These are phyloP conservation scores for Coemansia aciculifera DNA, from an alignment of 192 early-diverging fungal species.

Conservation along the genomic window DNA sequence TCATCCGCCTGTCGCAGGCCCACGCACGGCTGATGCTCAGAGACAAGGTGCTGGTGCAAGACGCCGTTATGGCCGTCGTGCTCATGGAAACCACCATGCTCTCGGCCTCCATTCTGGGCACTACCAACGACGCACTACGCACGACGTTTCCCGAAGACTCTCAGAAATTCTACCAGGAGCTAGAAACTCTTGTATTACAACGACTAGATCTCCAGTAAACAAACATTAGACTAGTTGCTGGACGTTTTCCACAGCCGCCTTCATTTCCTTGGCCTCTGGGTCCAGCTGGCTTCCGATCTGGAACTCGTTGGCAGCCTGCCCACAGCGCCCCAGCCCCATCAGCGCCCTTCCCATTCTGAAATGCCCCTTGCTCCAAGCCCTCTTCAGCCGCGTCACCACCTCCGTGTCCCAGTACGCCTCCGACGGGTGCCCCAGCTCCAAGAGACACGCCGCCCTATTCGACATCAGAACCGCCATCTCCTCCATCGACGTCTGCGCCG, in stretches of 20 bases:
- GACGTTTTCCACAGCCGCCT: slow-evolving; percentile 71
- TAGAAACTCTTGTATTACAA: slow-evolving; percentile 44
- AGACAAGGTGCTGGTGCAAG: slow-evolving; percentile 57
- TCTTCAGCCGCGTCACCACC: slow-evolving; percentile 65
- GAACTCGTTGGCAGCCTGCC: slow-evolving; percentile 81
- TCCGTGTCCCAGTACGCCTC: slow-evolving; percentile 74
- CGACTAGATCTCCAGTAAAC: slow-evolving; percentile 45
- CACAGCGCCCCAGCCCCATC: slow-evolving; percentile 73
- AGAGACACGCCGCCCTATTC: slow-evolving; percentile 68
- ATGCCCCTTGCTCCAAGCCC: slow-evolving; percentile 72
- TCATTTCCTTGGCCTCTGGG: slow-evolving; percentile 72
- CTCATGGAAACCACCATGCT: slow-evolving; percentile 67
- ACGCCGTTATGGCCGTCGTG: slow-evolving; percentile 63
- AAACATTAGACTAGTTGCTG: slow-evolving; percentile 33
- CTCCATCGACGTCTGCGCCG: slow-evolving; percentile 62
- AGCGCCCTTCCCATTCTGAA: slow-evolving; percentile 83
- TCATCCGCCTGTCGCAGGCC: slow-evolving; percentile 65
- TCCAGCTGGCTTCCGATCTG: slow-evolving; percentile 76
- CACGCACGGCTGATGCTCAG: slow-evolving; percentile 68
- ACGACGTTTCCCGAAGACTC: slow-evolving; percentile 62
- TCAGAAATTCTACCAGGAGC: slow-evolving; percentile 47
- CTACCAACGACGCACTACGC: slow-evolving; percentile 56
- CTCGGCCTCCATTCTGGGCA: slow-evolving; percentile 55
- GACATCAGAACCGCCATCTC: slow-evolving; percentile 65
- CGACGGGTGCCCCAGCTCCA: slow-evolving; percentile 63